These are phyloP conservation scores for Pyrenophora teres DNA, from an alignment of 2,329 filamentous ascomycete genomes.

Conservation along the genomic window DNA sequence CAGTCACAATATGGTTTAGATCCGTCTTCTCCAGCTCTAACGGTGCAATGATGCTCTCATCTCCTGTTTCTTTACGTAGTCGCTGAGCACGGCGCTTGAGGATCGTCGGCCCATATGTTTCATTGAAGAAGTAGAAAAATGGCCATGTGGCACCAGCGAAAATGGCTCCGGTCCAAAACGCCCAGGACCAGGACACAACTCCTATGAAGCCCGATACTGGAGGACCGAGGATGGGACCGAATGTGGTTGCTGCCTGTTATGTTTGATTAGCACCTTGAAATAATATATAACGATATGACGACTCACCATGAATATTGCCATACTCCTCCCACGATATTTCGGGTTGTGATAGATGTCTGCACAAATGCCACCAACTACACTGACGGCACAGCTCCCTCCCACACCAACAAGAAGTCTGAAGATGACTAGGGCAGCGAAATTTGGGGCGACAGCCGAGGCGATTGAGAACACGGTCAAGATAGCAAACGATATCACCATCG, in stretches of 20 bases:
- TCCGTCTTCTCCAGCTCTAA: conserved; percentile 66
- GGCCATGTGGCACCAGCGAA: conserved; percentile 67
- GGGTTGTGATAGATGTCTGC: conserved; percentile 68
- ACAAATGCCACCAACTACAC: conserved; percentile 64
- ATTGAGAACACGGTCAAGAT: conserved; percentile 54
- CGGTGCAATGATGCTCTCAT: conserved; percentile 60
- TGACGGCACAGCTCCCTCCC: conserved; percentile 57
- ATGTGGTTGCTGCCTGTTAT: conserved; percentile 64
- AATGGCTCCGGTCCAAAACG: conserved; percentile 72
- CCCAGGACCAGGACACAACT: conserved; percentile 69
- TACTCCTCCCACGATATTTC: conserved; percentile 39
- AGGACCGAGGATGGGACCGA: conserved; percentile 69
- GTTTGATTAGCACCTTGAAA: neutral
- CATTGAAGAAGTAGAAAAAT: conserved; percentile 64
- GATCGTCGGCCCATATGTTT: conserved; percentile 54
- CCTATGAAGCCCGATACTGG: conserved; percentile 67
- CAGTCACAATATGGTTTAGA: conserved; percentile 64
- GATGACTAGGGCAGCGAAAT: conserved; percentile 50
- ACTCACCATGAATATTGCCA: conserved; percentile 40
- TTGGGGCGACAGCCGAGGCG: conserved; percentile 51
- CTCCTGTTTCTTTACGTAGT: conserved; percentile 61
- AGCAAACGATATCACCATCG: conserved; percentile 58
- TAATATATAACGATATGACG: neutral
- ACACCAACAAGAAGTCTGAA: conserved; percentile 53
- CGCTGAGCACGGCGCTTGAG: conserved; percentile 59